Conservation (phyloP, 2,329 filamentous ascomycete genomes). For the Aspergillus intermedius region DNA sequence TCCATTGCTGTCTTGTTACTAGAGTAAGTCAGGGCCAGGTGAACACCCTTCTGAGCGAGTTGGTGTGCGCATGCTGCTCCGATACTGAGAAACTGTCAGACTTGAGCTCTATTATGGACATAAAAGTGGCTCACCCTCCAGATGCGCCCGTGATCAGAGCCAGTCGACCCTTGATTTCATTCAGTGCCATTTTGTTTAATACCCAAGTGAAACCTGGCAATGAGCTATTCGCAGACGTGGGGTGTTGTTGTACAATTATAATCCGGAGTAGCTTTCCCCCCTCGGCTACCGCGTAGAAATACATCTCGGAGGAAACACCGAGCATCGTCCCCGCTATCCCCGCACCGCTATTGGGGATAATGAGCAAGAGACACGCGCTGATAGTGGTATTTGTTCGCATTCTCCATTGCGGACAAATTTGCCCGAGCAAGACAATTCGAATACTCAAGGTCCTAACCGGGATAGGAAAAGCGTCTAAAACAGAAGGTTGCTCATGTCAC, state of each 20-base stretch:
- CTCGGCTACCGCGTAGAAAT: constrained; percentile 1
- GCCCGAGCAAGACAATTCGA: too few species aligned
- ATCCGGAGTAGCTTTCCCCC: neutral
- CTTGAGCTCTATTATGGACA: constrained; percentile 4
- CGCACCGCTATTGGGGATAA: constrained; percentile 10
- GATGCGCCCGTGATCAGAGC: constrained; percentile 57
- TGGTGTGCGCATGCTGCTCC: constrained; percentile 53
- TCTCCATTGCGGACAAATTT: neutral
- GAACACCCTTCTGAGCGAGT: constrained; percentile 47
- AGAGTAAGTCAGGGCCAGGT: constrained; percentile 56
- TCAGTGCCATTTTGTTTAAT: constrained; percentile 18
- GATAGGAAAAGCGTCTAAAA: constrained; percentile 16
- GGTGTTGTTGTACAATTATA: neutral
- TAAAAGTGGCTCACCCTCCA: constrained; percentile 45
- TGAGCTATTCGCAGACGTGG: neutral
- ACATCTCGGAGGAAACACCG: constrained; percentile 20
- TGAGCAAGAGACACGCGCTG: neutral
- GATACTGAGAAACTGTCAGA: constrained; percentile 43
- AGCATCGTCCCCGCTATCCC: constrained; percentile 16
- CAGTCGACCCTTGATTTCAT: constrained; percentile 48
- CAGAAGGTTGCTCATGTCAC: constrained; percentile 34
- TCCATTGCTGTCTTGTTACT: constrained; percentile 45
- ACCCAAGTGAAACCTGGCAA: too few species aligned
- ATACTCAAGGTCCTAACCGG: too few species aligned
- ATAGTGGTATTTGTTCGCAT: neutral